Conservation (phyloP, 768 basidiomycete species). For the Candolleomyces aberdarensis region DNA sequence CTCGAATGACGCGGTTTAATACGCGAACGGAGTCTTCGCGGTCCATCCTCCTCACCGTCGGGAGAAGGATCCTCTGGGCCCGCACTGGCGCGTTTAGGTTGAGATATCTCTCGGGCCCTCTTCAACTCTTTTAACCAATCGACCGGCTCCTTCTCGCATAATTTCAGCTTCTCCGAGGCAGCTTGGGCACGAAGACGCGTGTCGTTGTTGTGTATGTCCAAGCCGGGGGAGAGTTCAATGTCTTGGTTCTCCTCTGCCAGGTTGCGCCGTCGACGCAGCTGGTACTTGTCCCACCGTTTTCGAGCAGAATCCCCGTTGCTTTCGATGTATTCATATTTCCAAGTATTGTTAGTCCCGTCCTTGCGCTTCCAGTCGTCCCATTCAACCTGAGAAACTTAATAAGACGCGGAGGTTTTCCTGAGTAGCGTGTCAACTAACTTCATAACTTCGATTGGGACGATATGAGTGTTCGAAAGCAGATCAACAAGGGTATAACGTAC, state of each 20-base stretch:
- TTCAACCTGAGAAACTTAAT: constrained; percentile 33
- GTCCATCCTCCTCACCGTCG: constrained; percentile 11
- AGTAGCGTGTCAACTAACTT: not conserved
- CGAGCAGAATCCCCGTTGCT: constrained; percentile 13
- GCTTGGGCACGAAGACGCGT: constrained; percentile 44
- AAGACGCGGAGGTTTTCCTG: not conserved
- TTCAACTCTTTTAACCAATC: not conserved
- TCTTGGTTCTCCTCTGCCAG: constrained; percentile 30
- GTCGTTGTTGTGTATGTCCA: constrained; percentile 40
- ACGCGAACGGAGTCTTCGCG: not conserved
- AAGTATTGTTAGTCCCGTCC: constrained; percentile 56
- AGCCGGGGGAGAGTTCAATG: constrained; percentile 31
- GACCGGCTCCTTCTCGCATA: constrained; percentile 2
- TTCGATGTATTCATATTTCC: constrained; percentile 34
- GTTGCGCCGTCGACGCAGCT: constrained; percentile 20
- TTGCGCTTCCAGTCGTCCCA: constrained; percentile 51
- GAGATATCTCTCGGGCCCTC: not conserved
- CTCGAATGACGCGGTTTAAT: not conserved
- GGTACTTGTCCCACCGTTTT: constrained; percentile 32
- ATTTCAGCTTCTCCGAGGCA: constrained; percentile 40
- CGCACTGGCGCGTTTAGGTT: not conserved
- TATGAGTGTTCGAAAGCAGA: not conserved
- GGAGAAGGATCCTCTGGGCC: constrained; percentile 5
- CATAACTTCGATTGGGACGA: constrained; percentile 26
- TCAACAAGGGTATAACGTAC: constrained; percentile 20